phyloP scores from a whole-genome alignment of 305 asterid species.

The Rubia balearica region DNA sequence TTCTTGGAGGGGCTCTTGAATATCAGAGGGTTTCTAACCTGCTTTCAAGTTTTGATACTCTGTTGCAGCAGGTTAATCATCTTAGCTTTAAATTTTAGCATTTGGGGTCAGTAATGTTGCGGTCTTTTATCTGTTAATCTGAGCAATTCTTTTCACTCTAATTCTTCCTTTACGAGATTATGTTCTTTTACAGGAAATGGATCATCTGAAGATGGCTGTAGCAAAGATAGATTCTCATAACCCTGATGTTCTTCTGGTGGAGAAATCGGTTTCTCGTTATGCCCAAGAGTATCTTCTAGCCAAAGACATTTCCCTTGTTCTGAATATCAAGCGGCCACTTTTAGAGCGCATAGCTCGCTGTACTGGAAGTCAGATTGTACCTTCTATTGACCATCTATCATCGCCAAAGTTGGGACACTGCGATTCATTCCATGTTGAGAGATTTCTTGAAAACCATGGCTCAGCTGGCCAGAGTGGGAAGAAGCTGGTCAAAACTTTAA shows the following conservation, averaged over 20 bases:
- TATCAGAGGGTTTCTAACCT: conserved; percentile 90
- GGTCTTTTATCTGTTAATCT: not conserved
- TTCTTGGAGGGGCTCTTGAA: conserved; percentile 97
- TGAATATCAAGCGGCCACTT: conserved; percentile 80
- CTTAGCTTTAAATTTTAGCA: not conserved
- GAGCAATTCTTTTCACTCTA: not conserved
- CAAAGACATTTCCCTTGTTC: conserved; percentile 87
- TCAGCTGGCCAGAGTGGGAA: conserved; percentile 66
- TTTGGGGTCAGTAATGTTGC: not conserved
- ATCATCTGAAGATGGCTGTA: conserved; percentile 99
- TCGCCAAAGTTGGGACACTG: conserved; percentile 77
- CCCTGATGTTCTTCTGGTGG: conserved; percentile 92
- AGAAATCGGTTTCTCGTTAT: conserved; percentile 92
- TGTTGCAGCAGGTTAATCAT: conserved; percentile 78
- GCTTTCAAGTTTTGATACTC: conserved; percentile 88
- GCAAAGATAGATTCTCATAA: conserved; percentile 82
- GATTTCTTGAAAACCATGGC: conserved; percentile 67
- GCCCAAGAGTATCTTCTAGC: conserved; percentile 97
- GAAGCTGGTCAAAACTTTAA: conserved; percentile 73
- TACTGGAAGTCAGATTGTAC: conserved; percentile 86
- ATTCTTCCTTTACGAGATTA: conserved; percentile 19
- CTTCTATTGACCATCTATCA: conserved; percentile 81
- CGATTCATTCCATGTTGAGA: conserved; percentile 72
- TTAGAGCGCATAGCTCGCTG: conserved; percentile 94
- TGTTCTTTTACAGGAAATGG: conserved; percentile 70